A percentile compares a stretch with the other conserved stretches of the same genome.
These are phyloP conservation scores for Sporothrix curviconia DNA, from an alignment of 2,329 filamentous ascomycete species.

Conservation along the genomic window DNA sequence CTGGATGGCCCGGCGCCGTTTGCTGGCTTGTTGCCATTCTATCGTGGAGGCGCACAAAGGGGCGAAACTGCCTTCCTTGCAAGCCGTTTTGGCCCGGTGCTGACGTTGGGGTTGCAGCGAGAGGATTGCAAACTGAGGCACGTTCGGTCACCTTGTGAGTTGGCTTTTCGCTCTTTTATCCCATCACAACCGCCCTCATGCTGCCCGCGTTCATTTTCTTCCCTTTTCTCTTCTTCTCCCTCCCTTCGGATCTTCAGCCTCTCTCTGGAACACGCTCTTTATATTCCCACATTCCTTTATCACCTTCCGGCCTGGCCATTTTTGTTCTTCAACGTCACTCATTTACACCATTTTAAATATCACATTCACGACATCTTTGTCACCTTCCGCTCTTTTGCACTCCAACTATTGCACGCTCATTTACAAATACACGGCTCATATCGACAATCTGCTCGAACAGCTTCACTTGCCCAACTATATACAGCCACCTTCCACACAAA, in stretches of 20 bases:
- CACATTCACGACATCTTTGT: neutral
- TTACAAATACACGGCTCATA: neutral
- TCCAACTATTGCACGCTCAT: neutral
- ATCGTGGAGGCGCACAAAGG: neutral
- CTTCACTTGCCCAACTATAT: neutral
- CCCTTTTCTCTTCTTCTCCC: slow-evolving; percentile 9
- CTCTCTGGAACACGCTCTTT: slow-evolving; percentile 12
- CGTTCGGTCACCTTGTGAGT: neutral
- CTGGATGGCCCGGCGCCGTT: neutral
- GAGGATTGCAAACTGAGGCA: slow-evolving; percentile 7
- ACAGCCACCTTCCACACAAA: neutral
- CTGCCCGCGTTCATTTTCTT: neutral
- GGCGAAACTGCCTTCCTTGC: neutral
- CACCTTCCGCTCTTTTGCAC: neutral
- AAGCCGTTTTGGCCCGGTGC: neutral
- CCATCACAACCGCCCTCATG: neutral
- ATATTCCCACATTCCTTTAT: slow-evolving; percentile 7
- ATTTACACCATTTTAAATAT: neutral
- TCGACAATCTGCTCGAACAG: neutral
- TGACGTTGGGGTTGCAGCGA: slow-evolving; percentile 3
- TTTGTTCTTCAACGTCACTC: neutral
- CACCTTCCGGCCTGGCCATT: neutral
- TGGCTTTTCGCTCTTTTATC: neutral
- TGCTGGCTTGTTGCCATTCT: slow-evolving; percentile 4
- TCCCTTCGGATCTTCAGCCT: slow-evolving; percentile 10